Evolutionary conservation across 139 green algal species (phyloP).

Genomic region (Asterochloris sp.): DNA sequence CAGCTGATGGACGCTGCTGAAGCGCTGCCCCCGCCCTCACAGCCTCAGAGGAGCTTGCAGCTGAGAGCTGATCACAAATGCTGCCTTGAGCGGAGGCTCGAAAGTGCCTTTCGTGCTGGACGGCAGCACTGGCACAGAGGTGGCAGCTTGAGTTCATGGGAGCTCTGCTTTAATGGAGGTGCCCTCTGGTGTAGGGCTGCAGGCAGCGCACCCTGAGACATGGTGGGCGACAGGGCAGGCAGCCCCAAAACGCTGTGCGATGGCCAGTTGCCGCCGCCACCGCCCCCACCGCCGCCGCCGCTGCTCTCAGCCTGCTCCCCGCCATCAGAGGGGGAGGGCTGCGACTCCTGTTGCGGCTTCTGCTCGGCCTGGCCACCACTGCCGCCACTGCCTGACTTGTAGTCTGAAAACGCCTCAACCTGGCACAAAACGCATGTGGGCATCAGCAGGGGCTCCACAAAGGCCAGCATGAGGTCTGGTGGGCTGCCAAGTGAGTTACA

Average conservation of each 20-base stretch:
- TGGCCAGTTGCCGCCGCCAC: conserved; percentile 34
- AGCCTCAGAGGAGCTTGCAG: no score
- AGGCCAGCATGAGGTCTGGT: no score
- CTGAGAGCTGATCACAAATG: no score
- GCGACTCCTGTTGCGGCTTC: conserved; percentile 5
- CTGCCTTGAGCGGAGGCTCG: no score
- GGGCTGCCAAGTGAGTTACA: no score
- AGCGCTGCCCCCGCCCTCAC: no score
- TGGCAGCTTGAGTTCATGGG: no score
- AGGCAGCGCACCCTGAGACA: conserved; percentile 63
- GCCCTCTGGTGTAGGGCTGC: neutral
- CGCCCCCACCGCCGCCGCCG: neutral
- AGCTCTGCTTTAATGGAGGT: no score
- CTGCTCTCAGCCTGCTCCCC: neutral
- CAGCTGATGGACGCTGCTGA: no score
- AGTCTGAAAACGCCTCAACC: conserved; percentile 63
- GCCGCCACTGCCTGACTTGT: conserved; percentile 24
- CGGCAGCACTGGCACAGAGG: no score
- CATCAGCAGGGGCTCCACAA: no score
- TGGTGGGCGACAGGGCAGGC: conserved; percentile 89
- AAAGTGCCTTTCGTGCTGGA: no score
- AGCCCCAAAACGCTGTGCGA: conserved; percentile 66
- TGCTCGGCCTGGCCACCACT: neutral
- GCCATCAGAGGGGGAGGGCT: neutral
- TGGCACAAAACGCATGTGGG: neutral